Evolutionary conservation across 176 grass and related monocot species (phyloP).

Genomic region (Oropetium thomaeum): DNA sequence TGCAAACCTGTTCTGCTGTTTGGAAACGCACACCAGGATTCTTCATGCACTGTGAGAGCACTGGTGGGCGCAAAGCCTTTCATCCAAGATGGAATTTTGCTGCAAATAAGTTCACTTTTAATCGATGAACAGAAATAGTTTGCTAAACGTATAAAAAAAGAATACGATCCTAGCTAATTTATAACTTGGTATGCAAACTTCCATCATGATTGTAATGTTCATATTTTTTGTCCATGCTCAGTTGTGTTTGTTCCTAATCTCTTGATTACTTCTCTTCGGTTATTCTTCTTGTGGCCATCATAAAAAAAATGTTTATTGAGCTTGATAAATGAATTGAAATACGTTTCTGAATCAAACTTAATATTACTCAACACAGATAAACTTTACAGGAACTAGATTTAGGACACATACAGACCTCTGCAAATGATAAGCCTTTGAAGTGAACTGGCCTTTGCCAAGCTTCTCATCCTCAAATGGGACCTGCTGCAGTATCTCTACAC

Average conservation of each 20-base stretch:
- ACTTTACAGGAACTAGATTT: not conserved
- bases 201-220: not conserved
- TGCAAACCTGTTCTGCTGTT: constrained; percentile 91
- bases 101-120: constrained; percentile 27
- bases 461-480: constrained; percentile 74
- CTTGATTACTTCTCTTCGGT: not conserved
- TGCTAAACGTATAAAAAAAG: not conserved
- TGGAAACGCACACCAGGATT: constrained; percentile 72
- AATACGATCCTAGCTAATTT: not conserved
- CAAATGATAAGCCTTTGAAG: constrained; percentile 75
- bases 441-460: constrained; percentile 76
- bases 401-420: constrained; percentile 49
- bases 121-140: not conserved
- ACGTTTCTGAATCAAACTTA: not conserved
- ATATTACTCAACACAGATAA: not conserved
- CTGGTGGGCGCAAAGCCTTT: constrained; percentile 62
- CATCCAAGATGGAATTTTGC: constrained; percentile 94
- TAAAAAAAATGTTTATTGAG: not conserved
- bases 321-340: not conserved
- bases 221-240: not conserved
- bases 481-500: constrained; percentile 67
- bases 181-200: not conserved
- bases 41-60: constrained; percentile 65
- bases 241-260: not conserved
- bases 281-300: not conserved